Evolutionary conservation across 805 yeast genomes (phyloP), one percentile per base, ranked within the genome.

Genomic region (Candida xyloterini): DNA sequence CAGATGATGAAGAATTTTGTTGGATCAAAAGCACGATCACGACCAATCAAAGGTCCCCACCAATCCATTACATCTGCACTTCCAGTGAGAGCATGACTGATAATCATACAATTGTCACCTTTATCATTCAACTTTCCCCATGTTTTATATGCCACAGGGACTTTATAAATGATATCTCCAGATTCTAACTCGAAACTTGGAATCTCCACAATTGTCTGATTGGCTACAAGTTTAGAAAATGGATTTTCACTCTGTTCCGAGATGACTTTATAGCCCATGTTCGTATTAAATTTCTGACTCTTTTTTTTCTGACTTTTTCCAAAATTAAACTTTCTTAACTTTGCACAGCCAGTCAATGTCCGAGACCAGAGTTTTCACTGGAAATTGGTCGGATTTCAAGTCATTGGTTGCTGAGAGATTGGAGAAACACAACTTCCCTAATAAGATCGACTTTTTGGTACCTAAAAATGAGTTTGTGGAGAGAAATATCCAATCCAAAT

Each of bases 11-110:
- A 87, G 60, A 82, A 93, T 48, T 84, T 74, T 0, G 89, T 70
- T 0, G 97, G 95, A 63, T 93, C 99, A 62, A 93, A 88, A 1
- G 98, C 95, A 42, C 81, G 76, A 10, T 79, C 84, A 4, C 79
- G 76, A 0, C 98, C 99, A 21, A 93, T 66, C 16, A 93, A 63
- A 0, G 98, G 97, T 0, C 98, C 97, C 99, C 99, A 93, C 99
- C 99, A 93, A 56, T 93, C 99, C 27, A 84, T 74, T 13, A 91
- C 96, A 59, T 93, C 98, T 0, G 96, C 76, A 0, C 96, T 88
- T 0, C 99, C 99, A 0, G 98, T 89, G 40, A 93, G 69, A 0
- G 99, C 98, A 67, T 93, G 99, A 53, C 96, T 85, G 10, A 93
- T 85, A n/a, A 93, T 78, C 70, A 93, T 68, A 43, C 82, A 89